These are phyloP conservation scores for Circinella minor DNA, from an alignment of 371 early-diverging fungal species.

Conservation along the genomic window DNA sequence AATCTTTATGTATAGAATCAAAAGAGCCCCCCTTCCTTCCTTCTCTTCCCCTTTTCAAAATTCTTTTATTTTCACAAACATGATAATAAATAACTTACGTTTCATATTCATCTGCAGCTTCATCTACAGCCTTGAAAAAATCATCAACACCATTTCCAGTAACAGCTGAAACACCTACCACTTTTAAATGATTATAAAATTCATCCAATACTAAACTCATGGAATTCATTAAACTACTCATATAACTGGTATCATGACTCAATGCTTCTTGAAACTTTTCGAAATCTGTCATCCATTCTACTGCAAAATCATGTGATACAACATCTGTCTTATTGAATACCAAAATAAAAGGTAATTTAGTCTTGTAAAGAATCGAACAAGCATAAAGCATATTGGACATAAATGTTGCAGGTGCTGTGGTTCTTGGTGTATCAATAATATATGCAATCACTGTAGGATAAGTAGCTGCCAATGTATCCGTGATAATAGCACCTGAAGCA, in stretches of 20 bases:
- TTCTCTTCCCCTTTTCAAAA: neutral
- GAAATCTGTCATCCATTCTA: conserved; percentile 98
- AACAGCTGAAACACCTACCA: conserved; percentile 91
- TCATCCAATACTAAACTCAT: conserved; percentile 99
- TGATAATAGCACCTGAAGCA: conserved; percentile 97
- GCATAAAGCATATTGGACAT: conserved; percentile 99
- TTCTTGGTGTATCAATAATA: conserved; percentile 96
- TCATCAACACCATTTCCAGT: conserved; percentile 96
- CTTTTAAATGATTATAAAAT: conserved; percentile 92
- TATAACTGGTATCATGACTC: conserved; percentile 76
- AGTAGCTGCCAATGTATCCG: conserved; percentile 90
- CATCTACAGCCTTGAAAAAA: conserved; percentile 86
- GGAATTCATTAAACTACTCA: conserved; percentile 91
- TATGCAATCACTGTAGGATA: conserved; percentile 96
- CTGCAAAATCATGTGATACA: conserved; percentile 83
- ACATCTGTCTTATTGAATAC: conserved; percentile 99
- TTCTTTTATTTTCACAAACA: neutral
- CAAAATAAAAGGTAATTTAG: conserved; percentile 92
- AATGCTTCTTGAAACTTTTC: conserved; percentile 93
- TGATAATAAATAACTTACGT: conserved; percentile 21
- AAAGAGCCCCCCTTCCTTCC: too few species aligned
- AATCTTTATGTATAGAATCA: too few species aligned
- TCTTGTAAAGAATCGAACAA: conserved; percentile 95
- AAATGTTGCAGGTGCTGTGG: conserved; percentile 94
- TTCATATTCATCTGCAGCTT: conserved; percentile 86